Base-by-base conservation (phyloP, 2,329 filamentous ascomycete species). In the Colletotrichum aenigma region DNA sequence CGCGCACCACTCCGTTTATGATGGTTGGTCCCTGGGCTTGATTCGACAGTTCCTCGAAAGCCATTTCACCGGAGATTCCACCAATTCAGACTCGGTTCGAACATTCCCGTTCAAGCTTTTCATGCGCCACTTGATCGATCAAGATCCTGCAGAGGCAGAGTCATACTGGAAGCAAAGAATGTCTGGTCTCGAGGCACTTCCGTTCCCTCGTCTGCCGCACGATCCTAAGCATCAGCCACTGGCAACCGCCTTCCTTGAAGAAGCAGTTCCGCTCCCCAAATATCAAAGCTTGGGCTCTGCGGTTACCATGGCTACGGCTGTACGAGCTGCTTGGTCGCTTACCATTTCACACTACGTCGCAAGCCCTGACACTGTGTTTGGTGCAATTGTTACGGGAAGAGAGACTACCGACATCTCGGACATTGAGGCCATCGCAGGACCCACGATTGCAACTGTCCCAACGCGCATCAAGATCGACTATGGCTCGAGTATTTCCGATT, bases 301-400 rank as follows among this genome's bases (percentile, higher is more conserved):
- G 56, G 60, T 48, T 3, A 72, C 72, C 4, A 62, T 75, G 6
- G 77, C 81, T 2, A 80, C 78, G 2, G 60, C 80, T 2, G 60
- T 81, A 6, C 76, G 81, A 13, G 79, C 81, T 1, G 80, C 81
- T 2, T 81, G 80, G 78, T 75, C 80, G 1, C 68, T 88, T 13
- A 79, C 86, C 2, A 81, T 85, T 3, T 83, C 83, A 0, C 77
- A 83, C 4, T 86, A 87, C 66, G 81, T 85, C 78, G 82, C 61
- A 75, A 83, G 74, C 21, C 24, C 64, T 3, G 74, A 76, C 24
- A 73, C 82, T 1, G 60, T 79, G 1, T 87, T 83, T 56, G 81
- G 81, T 2, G 73, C 75, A 15, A 80, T 80, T 0, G 61, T 82
- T 3, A 80, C 81, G 1, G 83, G 83, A 24, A 80, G 83, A 5